Evolutionary conservation across 2,329 filamentous ascomycete genomes (phyloP), one percentile per base, ranked within the genome.

Genomic region (Penicillium paneum): DNA sequence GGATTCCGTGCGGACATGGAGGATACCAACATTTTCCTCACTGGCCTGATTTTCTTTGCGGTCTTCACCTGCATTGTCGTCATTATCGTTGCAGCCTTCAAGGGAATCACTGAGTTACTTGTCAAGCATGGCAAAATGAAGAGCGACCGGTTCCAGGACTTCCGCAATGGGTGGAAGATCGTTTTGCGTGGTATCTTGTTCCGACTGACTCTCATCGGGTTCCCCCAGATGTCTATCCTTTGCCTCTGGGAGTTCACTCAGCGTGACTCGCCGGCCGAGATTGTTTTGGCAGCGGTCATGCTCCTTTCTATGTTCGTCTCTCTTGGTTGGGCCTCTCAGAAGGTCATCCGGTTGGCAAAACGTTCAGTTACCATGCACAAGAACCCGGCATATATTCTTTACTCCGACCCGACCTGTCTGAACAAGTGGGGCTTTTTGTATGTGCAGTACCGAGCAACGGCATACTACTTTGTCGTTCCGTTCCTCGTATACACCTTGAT

Each of bases 401-500:
- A 95, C 78, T 96, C 93, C 2, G 92, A 97, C 67, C 91, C 92
- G n/a, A 83, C 90, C 59, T 87, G 89, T 49, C 83, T 97, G 60
- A 96, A 97, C 83, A 96, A 96, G 77, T 97, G 92, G 93, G 93
- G 93, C 21, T 97, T 97, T 79, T 83, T 97, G 61, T 97, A 97
- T 71, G 91, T 97, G 38, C 92, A 96, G 73, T 97, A 96, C 81
- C 89, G 93, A 67, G 93, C 93, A 36, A 93, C 91, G 2, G 91
- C 91, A 36, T 97, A 96, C 81, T 97, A 95, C 79, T 97, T 93
- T 74, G 90, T 97, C 65, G 83, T 95, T 34, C 90, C 91, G 0
- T 77, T 88, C 49, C 79, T 97, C 53, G 74, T 77, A 49, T 96
- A 97, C 74, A 85, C 88, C 35, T 71, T 97, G n/a, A 67, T 95